These are phyloP conservation scores for Beauveria sp. DNA, from an alignment of 2,329 filamentous ascomycete species.

Conservation along the genomic window DNA sequence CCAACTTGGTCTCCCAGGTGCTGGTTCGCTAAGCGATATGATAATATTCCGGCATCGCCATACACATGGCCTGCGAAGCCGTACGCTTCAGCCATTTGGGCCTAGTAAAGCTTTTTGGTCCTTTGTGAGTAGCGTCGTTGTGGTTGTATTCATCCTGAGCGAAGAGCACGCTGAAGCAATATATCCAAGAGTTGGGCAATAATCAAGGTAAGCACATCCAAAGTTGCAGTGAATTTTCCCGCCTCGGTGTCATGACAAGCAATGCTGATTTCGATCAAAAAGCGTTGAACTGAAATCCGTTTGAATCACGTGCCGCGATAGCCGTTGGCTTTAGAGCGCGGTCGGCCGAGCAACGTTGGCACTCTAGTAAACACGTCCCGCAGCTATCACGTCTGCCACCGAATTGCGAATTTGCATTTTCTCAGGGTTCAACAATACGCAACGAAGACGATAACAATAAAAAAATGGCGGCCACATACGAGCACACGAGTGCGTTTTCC, in stretches of 20 bases:
- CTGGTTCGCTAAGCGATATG: constrained; percentile 22
- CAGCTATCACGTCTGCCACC: not conserved
- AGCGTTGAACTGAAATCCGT: not conserved
- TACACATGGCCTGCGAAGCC: constrained; percentile 24
- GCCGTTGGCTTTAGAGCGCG: not conserved
- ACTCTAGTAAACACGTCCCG: constrained; percentile 14
- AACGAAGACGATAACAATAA: not conserved
- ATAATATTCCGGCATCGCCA: constrained; percentile 26
- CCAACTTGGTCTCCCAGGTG: constrained; percentile 20
- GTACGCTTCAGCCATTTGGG: constrained; percentile 31
- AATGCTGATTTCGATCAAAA: not conserved
- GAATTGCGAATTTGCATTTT: not conserved
- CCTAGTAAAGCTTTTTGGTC: constrained; percentile 24
- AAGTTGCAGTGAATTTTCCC: not conserved
- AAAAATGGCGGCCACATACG: constrained; percentile 54
- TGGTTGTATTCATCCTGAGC: constrained; percentile 27
- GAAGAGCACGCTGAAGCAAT: not conserved
- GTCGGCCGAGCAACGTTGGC: constrained; percentile 24
- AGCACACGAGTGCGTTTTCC: constrained; percentile 60
- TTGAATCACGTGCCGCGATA: constrained; percentile 10
- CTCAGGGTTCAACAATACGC: not conserved
- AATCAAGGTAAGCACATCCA: not conserved
- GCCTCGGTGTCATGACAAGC: not conserved
- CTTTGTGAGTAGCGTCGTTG: constrained; percentile 18
- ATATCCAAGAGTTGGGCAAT: not conserved